phyloP scores from a whole-genome alignment of 352 stramenopile species.

The Phytophthora brassicae region DNA sequence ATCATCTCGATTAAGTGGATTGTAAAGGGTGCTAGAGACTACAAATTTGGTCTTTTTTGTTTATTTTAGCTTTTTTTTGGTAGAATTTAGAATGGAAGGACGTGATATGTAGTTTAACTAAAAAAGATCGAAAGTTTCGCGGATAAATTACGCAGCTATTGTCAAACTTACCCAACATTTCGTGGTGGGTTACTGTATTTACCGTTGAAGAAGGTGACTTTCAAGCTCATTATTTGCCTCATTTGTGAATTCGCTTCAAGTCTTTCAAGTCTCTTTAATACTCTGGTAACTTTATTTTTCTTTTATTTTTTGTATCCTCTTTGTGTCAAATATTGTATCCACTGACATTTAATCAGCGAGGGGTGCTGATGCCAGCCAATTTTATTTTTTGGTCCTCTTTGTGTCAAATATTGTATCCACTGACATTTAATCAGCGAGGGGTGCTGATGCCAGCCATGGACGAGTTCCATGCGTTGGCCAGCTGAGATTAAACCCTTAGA shows the following conservation, averaged over 20 bases:
- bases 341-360: constrained; percentile 60
- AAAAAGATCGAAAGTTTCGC: no score
- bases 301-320: constrained; percentile 10
- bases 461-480: constrained; percentile 46
- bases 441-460: constrained; percentile 50
- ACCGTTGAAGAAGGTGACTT: no score
- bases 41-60: constrained; percentile 13
- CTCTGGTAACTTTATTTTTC: constrained; percentile 4
- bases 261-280: constrained; percentile 15
- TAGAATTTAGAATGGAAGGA: no score
- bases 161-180: no score
- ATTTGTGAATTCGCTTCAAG: constrained; percentile 16
- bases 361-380: constrained; percentile 50
- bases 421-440: constrained; percentile 61
- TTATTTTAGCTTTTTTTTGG: constrained; percentile 21
- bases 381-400: constrained; percentile 17
- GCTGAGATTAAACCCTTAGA: constrained; percentile 69
- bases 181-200: no score
- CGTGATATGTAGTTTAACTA: no score
- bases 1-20: constrained; percentile 33
- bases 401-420: constrained; percentile 14
- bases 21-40: constrained; percentile 28
- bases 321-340: constrained; percentile 1
- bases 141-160: no score
- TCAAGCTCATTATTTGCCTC: no score